Percentiles rank a stretch among this genome's conserved stretches.
phyloP scores from a whole-genome alignment of 192 early-diverging fungal species.

The Entrophospora sp. region DNA sequence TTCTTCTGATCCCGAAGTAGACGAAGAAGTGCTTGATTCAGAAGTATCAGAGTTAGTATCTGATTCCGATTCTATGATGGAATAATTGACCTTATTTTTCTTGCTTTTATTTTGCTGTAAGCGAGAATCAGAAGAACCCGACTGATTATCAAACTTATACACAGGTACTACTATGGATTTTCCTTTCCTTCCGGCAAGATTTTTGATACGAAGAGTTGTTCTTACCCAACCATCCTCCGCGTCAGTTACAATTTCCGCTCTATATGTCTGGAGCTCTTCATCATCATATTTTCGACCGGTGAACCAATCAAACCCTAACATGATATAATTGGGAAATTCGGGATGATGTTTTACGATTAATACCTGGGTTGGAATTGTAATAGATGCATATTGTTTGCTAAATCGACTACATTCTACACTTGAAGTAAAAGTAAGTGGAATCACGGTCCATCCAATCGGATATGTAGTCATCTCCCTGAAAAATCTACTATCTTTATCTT shows the following conservation, averaged over 20 bases:
- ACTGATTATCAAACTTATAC: constrained; percentile 1
- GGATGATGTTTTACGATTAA: constrained; percentile 8
- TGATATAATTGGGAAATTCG: constrained; percentile 7
- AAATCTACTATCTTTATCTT: constrained; percentile 13
- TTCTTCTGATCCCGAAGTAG: constrained; percentile 16
- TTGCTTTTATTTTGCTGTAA: no score
- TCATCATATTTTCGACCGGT: constrained; percentile 10
- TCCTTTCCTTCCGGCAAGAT: constrained; percentile 3
- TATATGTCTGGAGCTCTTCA: constrained; percentile 8
- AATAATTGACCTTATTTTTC: no score
- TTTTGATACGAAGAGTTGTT: no score
- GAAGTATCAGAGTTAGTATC: constrained; percentile 16
- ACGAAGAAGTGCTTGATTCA: constrained; percentile 13
- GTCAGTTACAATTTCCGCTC: constrained; percentile 9
- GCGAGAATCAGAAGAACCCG: no score
- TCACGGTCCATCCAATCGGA: constrained; percentile 11
- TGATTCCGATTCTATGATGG: no score
- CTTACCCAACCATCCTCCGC: constrained; percentile 9
- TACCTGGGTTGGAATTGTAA: constrained; percentile 8
- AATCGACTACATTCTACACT: constrained; percentile 7
- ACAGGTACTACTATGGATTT: constrained; percentile 11
- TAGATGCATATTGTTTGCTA: constrained; percentile 4
- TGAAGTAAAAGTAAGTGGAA: no score
- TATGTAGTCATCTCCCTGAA: constrained; percentile 12
- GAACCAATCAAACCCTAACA: constrained; percentile 9